Conservation (phyloP, 179 eudicot species). For the Monotropa hypopitys region DNA sequence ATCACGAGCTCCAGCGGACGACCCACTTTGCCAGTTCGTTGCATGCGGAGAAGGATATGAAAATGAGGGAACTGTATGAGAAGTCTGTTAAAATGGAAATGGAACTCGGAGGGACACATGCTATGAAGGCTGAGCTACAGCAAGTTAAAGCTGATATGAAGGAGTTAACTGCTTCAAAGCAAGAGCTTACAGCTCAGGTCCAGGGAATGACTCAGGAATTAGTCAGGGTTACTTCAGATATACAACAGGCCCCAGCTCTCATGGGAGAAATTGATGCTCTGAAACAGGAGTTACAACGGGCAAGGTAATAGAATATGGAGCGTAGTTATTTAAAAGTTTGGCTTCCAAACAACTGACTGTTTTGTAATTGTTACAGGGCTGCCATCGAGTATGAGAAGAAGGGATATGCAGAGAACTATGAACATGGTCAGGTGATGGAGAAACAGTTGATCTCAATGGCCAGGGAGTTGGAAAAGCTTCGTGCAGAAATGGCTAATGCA, state of each 20-base stretch:
- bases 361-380: slow-evolving; percentile 33
- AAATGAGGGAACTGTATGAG: slow-evolving; percentile 66
- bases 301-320: slow-evolving; percentile 37
- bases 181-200: slow-evolving; percentile 57
- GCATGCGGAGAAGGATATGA: slow-evolving; percentile 54
- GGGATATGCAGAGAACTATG: slow-evolving; percentile 79
- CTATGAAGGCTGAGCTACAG: slow-evolving; percentile 65
- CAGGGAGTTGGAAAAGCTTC: slow-evolving; percentile 84
- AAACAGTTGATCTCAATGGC: slow-evolving; percentile 68
- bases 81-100: slow-evolving; percentile 66
- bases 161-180: slow-evolving; percentile 53
- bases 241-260: slow-evolving; percentile 62
- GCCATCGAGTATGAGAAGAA: slow-evolving; percentile 91
- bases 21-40: slow-evolving; percentile 44
- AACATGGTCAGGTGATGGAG: slow-evolving; percentile 84
- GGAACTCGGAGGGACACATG: slow-evolving; percentile 57
- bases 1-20: slow-evolving; percentile 54
- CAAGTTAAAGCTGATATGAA: slow-evolving; percentile 58
- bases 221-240: slow-evolving; percentile 51
- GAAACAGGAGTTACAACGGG: slow-evolving; percentile 62
- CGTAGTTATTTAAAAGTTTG: background rate
- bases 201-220: slow-evolving; percentile 76
- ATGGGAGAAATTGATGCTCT: slow-evolving; percentile 65
- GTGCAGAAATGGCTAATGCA: slow-evolving; percentile 91
- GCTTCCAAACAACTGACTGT: background rate